Percentiles rank a stretch among this genome's conserved stretches.
These are phyloP conservation scores for Verticillium isaacii DNA, from an alignment of 2,329 filamentous ascomycete species.

Conservation along the genomic window DNA sequence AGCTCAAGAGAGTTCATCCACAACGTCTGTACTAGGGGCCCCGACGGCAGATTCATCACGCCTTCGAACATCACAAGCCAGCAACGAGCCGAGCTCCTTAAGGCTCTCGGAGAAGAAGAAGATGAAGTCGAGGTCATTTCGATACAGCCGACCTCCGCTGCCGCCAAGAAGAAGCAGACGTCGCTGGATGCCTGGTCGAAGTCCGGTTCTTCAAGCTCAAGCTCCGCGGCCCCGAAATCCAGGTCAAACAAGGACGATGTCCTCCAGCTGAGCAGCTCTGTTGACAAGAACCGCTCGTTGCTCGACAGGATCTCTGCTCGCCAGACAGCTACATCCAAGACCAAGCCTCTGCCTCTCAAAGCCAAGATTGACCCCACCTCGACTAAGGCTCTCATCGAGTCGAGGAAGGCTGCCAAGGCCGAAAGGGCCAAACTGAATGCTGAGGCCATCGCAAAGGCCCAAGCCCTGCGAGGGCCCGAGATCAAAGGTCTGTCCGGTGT, in stretches of 20 bases:
- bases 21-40: conserved; percentile 60
- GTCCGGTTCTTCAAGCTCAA: conserved; percentile 28
- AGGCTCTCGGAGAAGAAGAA: conserved; percentile 55
- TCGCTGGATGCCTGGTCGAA: conserved; percentile 60
- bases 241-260: conserved; percentile 42
- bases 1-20: conserved; percentile 57
- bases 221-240: conserved; percentile 12
- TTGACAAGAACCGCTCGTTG: conserved; percentile 38
- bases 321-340: conserved; percentile 11
- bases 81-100: conserved; percentile 78
- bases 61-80: conserved; percentile 76
- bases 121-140: conserved; percentile 46
- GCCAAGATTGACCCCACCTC: conserved; percentile 6
- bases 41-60: conserved; percentile 51
- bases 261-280: conserved; percentile 38
- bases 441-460: conserved; percentile 65
- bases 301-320: conserved; percentile 41
- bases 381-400: conserved; percentile 13
- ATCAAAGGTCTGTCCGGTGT: conserved; percentile 66
- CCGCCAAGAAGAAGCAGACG: conserved; percentile 47
- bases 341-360: conserved; percentile 6
- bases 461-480: conserved; percentile 49
- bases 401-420: conserved; percentile 37
- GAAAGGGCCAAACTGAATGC: conserved; percentile 69
- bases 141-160: conserved; percentile 27